Evolutionary conservation across 345 rosid genomes (phyloP).

Genomic region (Lepidium africanum): DNA sequence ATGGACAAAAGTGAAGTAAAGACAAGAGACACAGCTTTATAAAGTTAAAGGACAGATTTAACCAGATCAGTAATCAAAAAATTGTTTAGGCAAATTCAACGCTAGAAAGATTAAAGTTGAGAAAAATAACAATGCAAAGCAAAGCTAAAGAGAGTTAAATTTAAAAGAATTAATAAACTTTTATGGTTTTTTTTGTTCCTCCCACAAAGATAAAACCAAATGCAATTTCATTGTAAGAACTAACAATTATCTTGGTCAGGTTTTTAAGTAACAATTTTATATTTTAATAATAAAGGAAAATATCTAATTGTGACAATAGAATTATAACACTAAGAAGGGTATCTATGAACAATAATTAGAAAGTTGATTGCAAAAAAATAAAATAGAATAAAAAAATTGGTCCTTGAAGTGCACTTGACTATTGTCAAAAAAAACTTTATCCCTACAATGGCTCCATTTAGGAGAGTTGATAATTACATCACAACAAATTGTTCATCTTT

Average conservation of each 20-base stretch:
- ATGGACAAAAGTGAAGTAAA: conserved; percentile 19
- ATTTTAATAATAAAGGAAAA: background rate
- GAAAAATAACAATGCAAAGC: background rate
- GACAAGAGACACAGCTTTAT: conserved; percentile 22
- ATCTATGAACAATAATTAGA: conserved; percentile 26
- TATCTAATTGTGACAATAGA: conserved; percentile 12
- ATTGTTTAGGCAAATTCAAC: conserved; percentile 16
- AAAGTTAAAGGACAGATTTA: conserved; percentile 22
- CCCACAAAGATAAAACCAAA: too few relatives aligned
- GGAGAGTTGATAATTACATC: conserved; percentile 46
- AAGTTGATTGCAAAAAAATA: conserved; percentile 10
- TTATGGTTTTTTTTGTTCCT: background rate
- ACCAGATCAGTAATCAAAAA: conserved; percentile 16
- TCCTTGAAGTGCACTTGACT: conserved; percentile 50
- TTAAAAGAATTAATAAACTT: background rate
- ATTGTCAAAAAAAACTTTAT: conserved; percentile 33
- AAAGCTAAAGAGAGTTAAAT: conserved; percentile 8
- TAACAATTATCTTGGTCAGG: background rate
- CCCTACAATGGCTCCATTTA: conserved; percentile 41
- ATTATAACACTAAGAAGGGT: conserved; percentile 3
- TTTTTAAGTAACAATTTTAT: background rate
- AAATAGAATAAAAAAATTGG: conserved; percentile 29
- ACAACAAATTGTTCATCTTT: conserved; percentile 37
- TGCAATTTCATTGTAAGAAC: background rate
- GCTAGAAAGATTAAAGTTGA: conserved; percentile 7